Evolutionary conservation across 805 yeast species (phyloP), one percentile per base, ranked within the genome.

Genomic region (Schwanniomyces yamadae): DNA sequence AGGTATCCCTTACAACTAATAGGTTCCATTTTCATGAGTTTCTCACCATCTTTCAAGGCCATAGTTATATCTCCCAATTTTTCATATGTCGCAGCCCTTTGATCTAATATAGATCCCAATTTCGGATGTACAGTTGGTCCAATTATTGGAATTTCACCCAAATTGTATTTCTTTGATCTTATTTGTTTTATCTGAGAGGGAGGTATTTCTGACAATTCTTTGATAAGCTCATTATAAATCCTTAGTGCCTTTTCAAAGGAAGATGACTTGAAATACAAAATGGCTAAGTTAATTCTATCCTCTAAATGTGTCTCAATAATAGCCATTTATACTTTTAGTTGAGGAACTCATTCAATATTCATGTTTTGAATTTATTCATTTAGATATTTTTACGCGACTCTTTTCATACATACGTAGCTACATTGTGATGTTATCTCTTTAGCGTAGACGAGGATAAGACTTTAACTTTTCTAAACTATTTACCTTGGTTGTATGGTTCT

Each of bases 1-100:
- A 76, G 52, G 42, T 75, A 74, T 1, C 77, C 78, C 48, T 73
- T 75, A 49, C 76, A 71, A 12, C 71, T 60, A 17, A 66, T 45
- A 0, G 78, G 78, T 23, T 73, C 75, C 3, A 61, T 13, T 10
- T 41, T 40, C 3, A 69, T 47, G 28, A 71, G 43, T 23, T 36
- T 43, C 20, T 55, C 45, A 0, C 71, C 71, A 37, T 73, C 78
- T 17, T 42, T 39, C 19, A 63, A 52, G 0, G 78, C 73, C 7
- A 45, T 42, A 0, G 46, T 49, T 4, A 53, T 32, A 11, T 56
- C 48, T 4, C 52, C 50, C 34, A 73, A 41, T 40, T 71, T 73
- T 39, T 72, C 73, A 47, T 52, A 62, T 2, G 76, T 63, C 2
- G 80, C 80, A 1, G 79, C 75, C 13, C 78, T 47, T 37, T 66